phyloP scores from a whole-genome alignment of 2,329 filamentous ascomycete genomes.

The Aspergillus aculeatus region DNA sequence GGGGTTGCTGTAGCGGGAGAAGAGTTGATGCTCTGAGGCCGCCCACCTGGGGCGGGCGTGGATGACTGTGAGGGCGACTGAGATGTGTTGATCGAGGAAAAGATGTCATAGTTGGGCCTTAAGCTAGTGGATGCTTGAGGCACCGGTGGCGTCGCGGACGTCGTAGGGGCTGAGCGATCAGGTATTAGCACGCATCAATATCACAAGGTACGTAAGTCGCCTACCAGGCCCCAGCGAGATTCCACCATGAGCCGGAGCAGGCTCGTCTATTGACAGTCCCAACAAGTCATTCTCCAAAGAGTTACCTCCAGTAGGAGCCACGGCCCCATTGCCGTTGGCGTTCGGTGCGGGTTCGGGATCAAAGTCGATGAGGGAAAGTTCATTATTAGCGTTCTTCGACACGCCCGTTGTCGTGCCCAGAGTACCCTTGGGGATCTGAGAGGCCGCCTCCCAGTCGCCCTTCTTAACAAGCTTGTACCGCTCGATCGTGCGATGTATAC shows the following conservation, averaged over 20 bases:
- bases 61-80: slow-evolving; percentile 49
- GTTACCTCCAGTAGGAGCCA: slow-evolving; percentile 54
- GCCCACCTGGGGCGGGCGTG: slow-evolving; percentile 48
- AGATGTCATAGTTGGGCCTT: slow-evolving; percentile 58
- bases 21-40: slow-evolving; percentile 28
- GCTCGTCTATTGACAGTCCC: slow-evolving; percentile 76
- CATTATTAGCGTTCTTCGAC: slow-evolving; percentile 66
- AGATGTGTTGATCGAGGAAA: slow-evolving; percentile 52
- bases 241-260: slow-evolving; percentile 72
- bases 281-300: slow-evolving; percentile 87
- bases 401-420: slow-evolving; percentile 66
- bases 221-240: slow-evolving; percentile 79
- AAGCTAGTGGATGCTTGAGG: slow-evolving; percentile 47
- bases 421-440: slow-evolving; percentile 79
- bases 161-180: slow-evolving; percentile 36
- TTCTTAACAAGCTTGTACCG: slow-evolving; percentile 95
- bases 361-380: slow-evolving; percentile 93
- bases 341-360: slow-evolving; percentile 55
- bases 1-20: slow-evolving; percentile 35
- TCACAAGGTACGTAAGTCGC: not conserved
- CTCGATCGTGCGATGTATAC: slow-evolving; percentile 94
- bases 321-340: slow-evolving; percentile 44
- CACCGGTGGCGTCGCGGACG: slow-evolving; percentile 29
- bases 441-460: slow-evolving; percentile 81
- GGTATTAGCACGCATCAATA: slow-evolving; percentile 37